Base-by-base conservation (phyloP, 73 alveolate species). In the Diophrys sp. region DNA sequence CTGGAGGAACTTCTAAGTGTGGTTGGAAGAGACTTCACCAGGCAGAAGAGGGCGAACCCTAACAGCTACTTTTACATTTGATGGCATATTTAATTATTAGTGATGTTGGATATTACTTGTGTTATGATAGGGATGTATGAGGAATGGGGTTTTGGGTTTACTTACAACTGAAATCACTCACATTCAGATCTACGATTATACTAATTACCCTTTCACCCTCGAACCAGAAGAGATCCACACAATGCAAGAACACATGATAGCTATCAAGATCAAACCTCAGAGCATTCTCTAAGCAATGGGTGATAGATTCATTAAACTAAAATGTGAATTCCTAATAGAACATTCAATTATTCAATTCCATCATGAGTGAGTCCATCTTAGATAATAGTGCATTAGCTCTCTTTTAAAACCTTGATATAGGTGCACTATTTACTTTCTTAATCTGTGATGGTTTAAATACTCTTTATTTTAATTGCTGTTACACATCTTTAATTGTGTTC, bases 61-160 rank as follows among this genome's bases (percentile, higher is more conserved):
- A 76, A 83, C 87, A 31, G 91, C 91, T 29, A 83, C 91, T 28
- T 82, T 75, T 26, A 83, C 83, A 66, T 83, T 83, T 23, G 91
- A 83, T 0, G 91, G 91, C 91, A 83, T 83, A 34, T 68, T 83
- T 67, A 53, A 71, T 1, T 26, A 23, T 25, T 70, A 62, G n/a
- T 23, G 29, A 31, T 31, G n/a, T 79, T 70, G n/a, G n/a, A 34
- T 11, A 23, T 26, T 29, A 68, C 8, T 14, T 0, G 31, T 31
- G 44, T 25, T 28, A 32, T 78, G n/a, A 54, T 56, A 70, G 85
- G 85, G 85, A 27, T 77, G 57, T 77, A 67, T 77, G 85, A 78
- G 57, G 57, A 66, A 66, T 77, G 85, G 85, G 85, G 29, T 73
- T 73, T 70, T 26, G 73, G 73, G 73, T 66, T 66, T 66, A n/a